phyloP scores from a whole-genome alignment of 257 asterid genomes.

The Nicotiana otophora region DNA sequence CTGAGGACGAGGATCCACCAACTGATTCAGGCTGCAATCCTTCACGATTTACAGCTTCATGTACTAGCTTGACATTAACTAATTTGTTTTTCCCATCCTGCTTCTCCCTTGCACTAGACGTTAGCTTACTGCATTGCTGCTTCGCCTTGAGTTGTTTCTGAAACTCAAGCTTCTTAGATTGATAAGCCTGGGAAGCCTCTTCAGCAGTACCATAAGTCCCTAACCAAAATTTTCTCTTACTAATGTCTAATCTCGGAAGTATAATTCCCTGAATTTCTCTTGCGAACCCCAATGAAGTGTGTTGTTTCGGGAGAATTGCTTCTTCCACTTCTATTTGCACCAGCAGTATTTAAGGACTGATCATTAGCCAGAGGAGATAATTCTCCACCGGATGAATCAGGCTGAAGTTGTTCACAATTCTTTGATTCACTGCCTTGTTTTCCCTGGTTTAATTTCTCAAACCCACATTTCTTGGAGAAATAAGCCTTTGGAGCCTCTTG shows the following conservation, averaged over 20 bases:
- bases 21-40: background rate
- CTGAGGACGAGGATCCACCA: background rate
- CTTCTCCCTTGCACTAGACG: background rate
- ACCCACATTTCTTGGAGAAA: background rate
- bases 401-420: background rate
- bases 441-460: background rate
- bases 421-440: background rate
- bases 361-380: background rate
- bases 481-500: background rate
- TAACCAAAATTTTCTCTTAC: background rate
- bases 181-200: background rate
- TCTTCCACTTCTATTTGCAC: background rate
- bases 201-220: background rate
- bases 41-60: background rate
- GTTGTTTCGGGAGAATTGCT: background rate
- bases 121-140: background rate
- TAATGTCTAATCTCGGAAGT: background rate
- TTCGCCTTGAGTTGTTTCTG: background rate
- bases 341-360: background rate
- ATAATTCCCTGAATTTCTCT: background rate
- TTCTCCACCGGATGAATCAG: background rate
- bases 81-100: background rate
- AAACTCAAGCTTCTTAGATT: background rate
- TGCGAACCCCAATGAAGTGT: background rate
- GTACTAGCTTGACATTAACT: background rate